Evolutionary conservation across 768 basidiomycete genomes (phyloP).

Genomic region (Kwoniella europaea): DNA sequence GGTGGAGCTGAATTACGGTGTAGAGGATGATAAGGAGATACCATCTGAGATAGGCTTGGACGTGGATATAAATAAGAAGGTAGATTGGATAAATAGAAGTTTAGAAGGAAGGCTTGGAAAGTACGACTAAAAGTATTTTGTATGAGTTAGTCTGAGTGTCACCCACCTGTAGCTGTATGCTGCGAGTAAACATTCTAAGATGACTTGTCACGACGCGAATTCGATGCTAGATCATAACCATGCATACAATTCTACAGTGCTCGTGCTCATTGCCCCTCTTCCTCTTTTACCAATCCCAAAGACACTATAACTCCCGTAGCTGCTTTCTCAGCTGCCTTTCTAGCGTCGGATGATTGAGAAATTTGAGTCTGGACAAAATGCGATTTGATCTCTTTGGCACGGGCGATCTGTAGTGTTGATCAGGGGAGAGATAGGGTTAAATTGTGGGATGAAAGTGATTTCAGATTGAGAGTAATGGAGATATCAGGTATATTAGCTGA

Average conservation of each 20-base stretch:
- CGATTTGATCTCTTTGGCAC: slow-evolving; percentile 72
- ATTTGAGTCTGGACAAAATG: slow-evolving; percentile 71
- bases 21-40: slow-evolving; percentile 3
- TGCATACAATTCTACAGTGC: slow-evolving; percentile 12
- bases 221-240: slow-evolving; percentile 1
- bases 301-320: slow-evolving; percentile 76
- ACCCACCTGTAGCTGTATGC: too few relatives aligned
- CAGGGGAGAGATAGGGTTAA: neutral
- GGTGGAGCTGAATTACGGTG: slow-evolving; percentile 72
- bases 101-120: slow-evolving; percentile 35
- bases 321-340: slow-evolving; percentile 72
- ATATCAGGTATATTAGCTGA: too few relatives aligned
- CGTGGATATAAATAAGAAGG: neutral
- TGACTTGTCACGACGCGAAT: neutral
- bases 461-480: too few relatives aligned
- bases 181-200: neutral
- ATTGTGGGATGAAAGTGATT: neutral
- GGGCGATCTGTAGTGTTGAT: slow-evolving; percentile 62
- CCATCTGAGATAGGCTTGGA: neutral
- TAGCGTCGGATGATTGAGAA: slow-evolving; percentile 70
- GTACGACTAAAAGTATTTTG: slow-evolving; percentile 20
- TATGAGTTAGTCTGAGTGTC: too few relatives aligned
- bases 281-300: slow-evolving; percentile 74
- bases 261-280: slow-evolving; percentile 49
- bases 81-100: slow-evolving; percentile 14